Evolutionary conservation across 2,329 filamentous ascomycete genomes (phyloP).

Genomic region (Lecanicillium sp.): DNA sequence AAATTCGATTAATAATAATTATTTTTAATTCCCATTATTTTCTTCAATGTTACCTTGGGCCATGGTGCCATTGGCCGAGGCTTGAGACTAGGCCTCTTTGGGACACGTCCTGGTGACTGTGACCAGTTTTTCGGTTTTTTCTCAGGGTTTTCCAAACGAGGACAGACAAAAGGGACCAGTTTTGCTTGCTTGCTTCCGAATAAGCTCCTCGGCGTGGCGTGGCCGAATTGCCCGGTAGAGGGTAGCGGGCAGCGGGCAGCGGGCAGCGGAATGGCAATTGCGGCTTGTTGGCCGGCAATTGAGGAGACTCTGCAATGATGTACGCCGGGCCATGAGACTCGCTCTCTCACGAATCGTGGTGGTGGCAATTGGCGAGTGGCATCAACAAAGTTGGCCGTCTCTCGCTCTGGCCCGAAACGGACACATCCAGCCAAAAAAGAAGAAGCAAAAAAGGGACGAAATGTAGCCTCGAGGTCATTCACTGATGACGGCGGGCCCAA

Average conservation of each 20-base stretch:
- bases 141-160: background rate
- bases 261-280: background rate
- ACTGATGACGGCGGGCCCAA: too few species aligned
- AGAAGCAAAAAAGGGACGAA: too few species aligned
- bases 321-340: too few species aligned
- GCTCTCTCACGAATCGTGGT: too few species aligned
- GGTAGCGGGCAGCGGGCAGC: background rate
- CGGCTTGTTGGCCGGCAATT: background rate
- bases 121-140: conserved; percentile 1
- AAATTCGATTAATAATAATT: too few species aligned
- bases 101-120: conserved; percentile 4
- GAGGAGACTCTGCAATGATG: background rate
- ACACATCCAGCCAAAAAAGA: too few species aligned
- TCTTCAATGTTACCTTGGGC: conserved; percentile 4
- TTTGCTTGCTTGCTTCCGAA: background rate
- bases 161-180: too few species aligned
- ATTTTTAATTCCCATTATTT: background rate
- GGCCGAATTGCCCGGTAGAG: too few species aligned
- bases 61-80: conserved; percentile 4
- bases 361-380: too few species aligned
- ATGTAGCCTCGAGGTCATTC: too few species aligned
- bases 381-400: too few species aligned
- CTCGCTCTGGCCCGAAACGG: too few species aligned
- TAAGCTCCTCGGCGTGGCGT: background rate
- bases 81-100: background rate